Evolutionary conservation across 2,329 filamentous ascomycete genomes (phyloP), one percentile per base, ranked within the genome.

Genomic region (Hirsutella minnesotensis): DNA sequence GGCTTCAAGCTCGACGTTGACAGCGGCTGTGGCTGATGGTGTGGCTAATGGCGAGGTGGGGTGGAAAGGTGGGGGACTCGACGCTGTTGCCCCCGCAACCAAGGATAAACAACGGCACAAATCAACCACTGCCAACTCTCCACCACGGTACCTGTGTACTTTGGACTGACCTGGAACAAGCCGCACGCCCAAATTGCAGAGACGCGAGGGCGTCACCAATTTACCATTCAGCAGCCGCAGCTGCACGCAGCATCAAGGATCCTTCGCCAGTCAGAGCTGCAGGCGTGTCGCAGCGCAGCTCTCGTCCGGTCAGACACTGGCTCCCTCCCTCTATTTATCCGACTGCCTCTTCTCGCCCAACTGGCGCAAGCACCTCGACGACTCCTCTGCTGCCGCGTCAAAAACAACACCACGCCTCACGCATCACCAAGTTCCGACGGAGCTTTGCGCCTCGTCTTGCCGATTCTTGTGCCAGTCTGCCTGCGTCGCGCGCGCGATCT

Each of bases 391-490:
- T n/a, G n/a, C n/a, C n/a, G n/a, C n/a, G n/a, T n/a, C n/a, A 20
- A 29, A 22, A 19, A 21, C 30, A 12, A 22, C 30, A 51, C 45
- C 40, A 53, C 52, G 48, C 51, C 55, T 47, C 52, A 53, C 38
- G 49, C 56, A 46, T 52, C 44, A 16, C 30, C 44, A 22, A 37
- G 39, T 44, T 42, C 45, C 46, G 48, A 51, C 55, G 63, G 63
- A 57, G 59, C 60, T 44, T 49, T 62, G 58, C 61, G 64, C 53
- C 57, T 65, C 50, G 55, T 59, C 48, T 57, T 58, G 43, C 55
- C 50, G 44, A 55, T 57, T 48, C 48, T 59, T 45, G 50, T 56
- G 44, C 52, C 46, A 33, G 44, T 51, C 19, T 43, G 46, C 46
- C 41, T 51, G 39, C 48, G 51, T n/a, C 53, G 47, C 45, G 45